Evolutionary conservation across 768 basidiomycete species (phyloP).

Genomic region (Ramaria sp.): DNA sequence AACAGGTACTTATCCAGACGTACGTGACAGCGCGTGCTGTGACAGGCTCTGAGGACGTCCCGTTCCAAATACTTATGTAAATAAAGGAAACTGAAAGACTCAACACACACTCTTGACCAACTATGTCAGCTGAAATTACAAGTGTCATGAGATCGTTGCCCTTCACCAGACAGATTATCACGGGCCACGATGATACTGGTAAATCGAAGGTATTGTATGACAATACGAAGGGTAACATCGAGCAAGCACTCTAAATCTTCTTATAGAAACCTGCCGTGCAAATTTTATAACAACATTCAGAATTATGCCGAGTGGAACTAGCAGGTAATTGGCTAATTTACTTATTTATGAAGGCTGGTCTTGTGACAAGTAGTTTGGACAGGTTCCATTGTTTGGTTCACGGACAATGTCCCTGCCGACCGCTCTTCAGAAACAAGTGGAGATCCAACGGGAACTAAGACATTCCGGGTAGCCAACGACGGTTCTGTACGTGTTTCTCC

Average conservation of each 20-base stretch:
- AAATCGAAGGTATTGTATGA: conserved; percentile 2
- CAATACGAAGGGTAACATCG: background rate
- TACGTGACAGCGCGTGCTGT: no score
- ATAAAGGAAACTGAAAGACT: no score
- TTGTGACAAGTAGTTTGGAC: background rate
- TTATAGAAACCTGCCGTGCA: background rate
- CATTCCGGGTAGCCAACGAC: background rate
- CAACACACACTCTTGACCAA: background rate
- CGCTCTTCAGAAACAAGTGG: background rate
- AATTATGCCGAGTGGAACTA: background rate
- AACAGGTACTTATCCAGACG: no score
- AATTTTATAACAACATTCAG: background rate
- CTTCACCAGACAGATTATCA: background rate
- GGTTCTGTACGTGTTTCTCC: background rate
- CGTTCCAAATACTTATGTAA: no score
- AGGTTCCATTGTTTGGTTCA: conserved; percentile 2
- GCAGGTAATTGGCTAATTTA: background rate
- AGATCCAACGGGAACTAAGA: background rate
- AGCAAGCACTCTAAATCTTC: background rate
- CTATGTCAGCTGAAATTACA: background rate
- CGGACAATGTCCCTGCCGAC: conserved; percentile 2
- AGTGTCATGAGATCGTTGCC: background rate
- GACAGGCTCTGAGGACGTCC: no score
- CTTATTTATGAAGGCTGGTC: background rate
- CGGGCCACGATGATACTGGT: background rate